Base-by-base conservation (phyloP, 2,329 filamentous ascomycete genomes). In the Ustilaginoidea virens region DNA sequence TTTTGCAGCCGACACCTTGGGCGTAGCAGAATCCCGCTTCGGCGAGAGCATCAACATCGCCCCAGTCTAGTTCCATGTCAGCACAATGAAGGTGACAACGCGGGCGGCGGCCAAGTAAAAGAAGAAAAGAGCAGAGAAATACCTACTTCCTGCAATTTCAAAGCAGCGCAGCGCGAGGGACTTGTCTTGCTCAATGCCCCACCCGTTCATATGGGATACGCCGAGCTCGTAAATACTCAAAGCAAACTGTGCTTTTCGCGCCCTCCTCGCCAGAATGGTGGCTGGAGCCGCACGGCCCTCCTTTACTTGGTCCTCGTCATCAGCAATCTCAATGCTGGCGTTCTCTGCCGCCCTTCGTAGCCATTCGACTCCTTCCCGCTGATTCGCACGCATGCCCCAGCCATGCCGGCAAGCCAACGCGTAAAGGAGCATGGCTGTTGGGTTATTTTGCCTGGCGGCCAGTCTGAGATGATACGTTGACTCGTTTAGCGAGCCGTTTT, bases 1-100 rank as follows among this genome's bases (percentile, higher is more conserved):
- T 98, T 63, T 90, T 93, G 51, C 81, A 92, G 4, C 90, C 90
- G 30, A 93, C 63, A 7, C 86, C 90, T 49, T 96, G 76, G 1
- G 85, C 82, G 46, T 96, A 98, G 58, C 87, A 98, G 54, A 90
- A 96, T 11, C 86, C 90, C 6, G 90, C 82, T 56, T 98, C 90
- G 6, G 85, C 79, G 34, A 98, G 65, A 14, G 90, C 90, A 56
- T 98, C 90, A 5, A 80, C 76, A 55, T 98, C 90, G 19, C 90
- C 90, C 90, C 90, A 98, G 38, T 70, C 73, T 77, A 15, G 10
- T 24, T 16, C 5, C 13, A 15, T 9, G 14, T 25, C 5, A 25
- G 24, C 14, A 13, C n/a, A 25, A 20, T 20, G 37, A 22, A 16
- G 18, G 8, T 4, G 8, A 10, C 10, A 14, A 11, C 7, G 11